Conservation (phyloP, 129 eudicot species). For the Chrysanthemum lavandulifolium region DNA sequence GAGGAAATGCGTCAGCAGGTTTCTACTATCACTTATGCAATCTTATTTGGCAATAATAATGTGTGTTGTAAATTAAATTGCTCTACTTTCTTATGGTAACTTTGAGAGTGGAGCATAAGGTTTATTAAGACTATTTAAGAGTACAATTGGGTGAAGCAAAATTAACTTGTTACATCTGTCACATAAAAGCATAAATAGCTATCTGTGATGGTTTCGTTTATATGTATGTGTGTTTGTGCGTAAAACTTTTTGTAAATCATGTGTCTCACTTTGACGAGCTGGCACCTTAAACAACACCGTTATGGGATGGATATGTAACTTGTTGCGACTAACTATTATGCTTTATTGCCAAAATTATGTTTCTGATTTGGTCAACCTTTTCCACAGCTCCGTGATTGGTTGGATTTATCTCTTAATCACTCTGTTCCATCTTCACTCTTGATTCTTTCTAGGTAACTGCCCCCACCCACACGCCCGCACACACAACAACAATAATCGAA, state of each 20-base stretch:
- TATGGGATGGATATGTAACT: not conserved
- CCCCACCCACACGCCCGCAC: not conserved
- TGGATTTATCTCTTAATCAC: slow-evolving; percentile 94
- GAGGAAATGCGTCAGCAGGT: slow-evolving; percentile 98
- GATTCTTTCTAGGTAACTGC: slow-evolving; percentile 84
- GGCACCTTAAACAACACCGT: not conserved
- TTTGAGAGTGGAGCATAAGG: too few species aligned
- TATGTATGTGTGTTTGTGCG: not conserved
- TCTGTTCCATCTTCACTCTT: slow-evolving; percentile 97
- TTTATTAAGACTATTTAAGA: too few species aligned
- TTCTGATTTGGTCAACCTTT: slow-evolving; percentile 12
- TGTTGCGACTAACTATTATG: slow-evolving; percentile 4
- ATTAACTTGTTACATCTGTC: too few species aligned
- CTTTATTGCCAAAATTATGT: not conserved
- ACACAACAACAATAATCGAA: too few species aligned
- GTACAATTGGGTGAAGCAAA: too few species aligned
- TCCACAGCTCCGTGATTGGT: slow-evolving; percentile 91
- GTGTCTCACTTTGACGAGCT: not conserved
- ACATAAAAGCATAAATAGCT: too few species aligned
- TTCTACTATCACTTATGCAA: not conserved
- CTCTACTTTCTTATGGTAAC: too few species aligned
- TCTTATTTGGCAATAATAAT: slow-evolving; percentile 8
- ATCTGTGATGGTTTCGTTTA: not conserved
- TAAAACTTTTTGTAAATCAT: slow-evolving; percentile 9
- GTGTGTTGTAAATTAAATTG: too few species aligned